Evolutionary conservation across 768 basidiomycete species (phyloP).

Genomic region (Pleurotus pulmonarius): DNA sequence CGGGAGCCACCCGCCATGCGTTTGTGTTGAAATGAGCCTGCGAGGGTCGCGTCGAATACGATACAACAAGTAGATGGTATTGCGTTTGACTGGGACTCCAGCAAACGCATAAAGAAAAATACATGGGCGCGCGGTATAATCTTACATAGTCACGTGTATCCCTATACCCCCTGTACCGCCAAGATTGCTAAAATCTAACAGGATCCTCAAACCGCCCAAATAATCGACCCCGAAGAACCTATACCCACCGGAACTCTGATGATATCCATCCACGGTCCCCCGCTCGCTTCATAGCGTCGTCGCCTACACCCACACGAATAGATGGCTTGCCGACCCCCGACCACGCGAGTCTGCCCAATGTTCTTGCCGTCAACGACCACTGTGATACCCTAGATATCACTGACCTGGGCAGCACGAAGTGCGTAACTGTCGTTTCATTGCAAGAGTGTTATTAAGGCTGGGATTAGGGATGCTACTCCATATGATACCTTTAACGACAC

Average conservation of each 20-base stretch:
- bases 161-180: no score
- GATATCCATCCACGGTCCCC: constrained; percentile 10
- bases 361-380: background rate
- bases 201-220: background rate
- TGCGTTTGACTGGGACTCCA: no score
- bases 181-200: no score
- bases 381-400: background rate
- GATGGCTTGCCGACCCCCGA: background rate
- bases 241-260: background rate
- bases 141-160: no score
- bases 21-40: no score
- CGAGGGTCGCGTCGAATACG: no score
- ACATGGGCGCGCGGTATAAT: no score
- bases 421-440: background rate
- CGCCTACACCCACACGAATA: background rate
- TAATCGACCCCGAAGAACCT: background rate
- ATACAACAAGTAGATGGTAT: no score
- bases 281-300: constrained; percentile 21
- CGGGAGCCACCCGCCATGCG: no score
- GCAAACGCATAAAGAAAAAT: no score
- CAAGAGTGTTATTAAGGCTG: no score
- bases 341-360: background rate
- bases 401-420: background rate
- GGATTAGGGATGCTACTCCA: background rate
- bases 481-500: background rate